phyloP scores from a whole-genome alignment of 371 early-diverging fungal genomes.

The Mucor lusitanicus region DNA sequence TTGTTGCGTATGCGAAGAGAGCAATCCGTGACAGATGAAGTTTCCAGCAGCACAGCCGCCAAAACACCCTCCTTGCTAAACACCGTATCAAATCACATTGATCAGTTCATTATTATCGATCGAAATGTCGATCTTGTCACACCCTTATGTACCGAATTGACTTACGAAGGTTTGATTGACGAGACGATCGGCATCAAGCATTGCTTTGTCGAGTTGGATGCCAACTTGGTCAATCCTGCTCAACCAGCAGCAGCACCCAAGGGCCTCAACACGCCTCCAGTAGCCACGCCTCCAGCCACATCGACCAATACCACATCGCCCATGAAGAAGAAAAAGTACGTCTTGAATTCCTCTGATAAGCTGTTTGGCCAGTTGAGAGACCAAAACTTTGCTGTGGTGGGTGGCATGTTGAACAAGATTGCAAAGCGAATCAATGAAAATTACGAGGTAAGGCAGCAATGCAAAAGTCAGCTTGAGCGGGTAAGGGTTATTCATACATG shows the following conservation, averaged over 20 bases:
- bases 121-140: conserved; percentile 88
- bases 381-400: conserved; percentile 89
- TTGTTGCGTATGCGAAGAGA: conserved; percentile 84
- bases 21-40: conserved; percentile 60
- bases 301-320: conserved; percentile 24
- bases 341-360: conserved; percentile 77
- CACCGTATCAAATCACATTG: conserved; percentile 71
- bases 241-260: conserved; percentile 26
- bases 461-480: too few relatives aligned
- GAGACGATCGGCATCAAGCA: conserved; percentile 72
- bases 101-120: conserved; percentile 90
- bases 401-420: conserved; percentile 76
- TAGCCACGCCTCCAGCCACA: conserved; percentile 5
- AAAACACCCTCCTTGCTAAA: conserved; percentile 41
- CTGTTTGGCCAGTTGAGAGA: conserved; percentile 83
- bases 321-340: conserved; percentile 75
- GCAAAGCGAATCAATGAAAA: conserved; percentile 83
- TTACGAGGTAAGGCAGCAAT: conserved; percentile 63
- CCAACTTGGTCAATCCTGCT: conserved; percentile 42
- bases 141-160: conserved; percentile 90
- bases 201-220: conserved; percentile 69
- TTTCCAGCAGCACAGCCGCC: conserved; percentile 44
- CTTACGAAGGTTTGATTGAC: conserved; percentile 94
- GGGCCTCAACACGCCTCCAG: neutral
- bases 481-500: neutral